Conservation (phyloP, 1,284 basidiomycete species). For the Coniferiporia sulphurascens region DNA sequence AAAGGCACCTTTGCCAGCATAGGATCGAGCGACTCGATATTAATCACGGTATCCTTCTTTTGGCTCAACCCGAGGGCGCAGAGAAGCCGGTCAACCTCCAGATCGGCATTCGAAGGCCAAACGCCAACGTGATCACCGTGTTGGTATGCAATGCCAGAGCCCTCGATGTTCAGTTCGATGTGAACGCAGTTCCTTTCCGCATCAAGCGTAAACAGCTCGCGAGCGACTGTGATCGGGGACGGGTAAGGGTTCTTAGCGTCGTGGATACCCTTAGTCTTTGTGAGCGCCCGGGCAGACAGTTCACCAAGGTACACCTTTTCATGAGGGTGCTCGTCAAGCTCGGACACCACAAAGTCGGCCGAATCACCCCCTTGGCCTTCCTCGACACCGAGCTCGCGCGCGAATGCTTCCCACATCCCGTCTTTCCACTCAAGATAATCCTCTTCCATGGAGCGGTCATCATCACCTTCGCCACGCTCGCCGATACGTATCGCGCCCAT, state of each 20-base stretch:
- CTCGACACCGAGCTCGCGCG: conserved; percentile 79
- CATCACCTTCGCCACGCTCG: conserved; percentile 92
- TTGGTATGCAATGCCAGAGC: conserved; percentile 96
- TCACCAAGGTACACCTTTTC: conserved; percentile 93
- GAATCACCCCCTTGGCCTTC: conserved; percentile 94
- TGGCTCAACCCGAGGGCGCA: conserved; percentile 79
- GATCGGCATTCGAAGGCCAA: conserved; percentile 93
- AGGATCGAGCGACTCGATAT: conserved; percentile 94
- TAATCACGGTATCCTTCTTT: conserved; percentile 78
- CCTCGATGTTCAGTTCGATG: conserved; percentile 91
- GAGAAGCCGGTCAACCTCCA: conserved; percentile 88
- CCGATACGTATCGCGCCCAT: conserved; percentile 89
- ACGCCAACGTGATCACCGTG: conserved; percentile 97
- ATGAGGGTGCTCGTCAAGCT: conserved; percentile 64
- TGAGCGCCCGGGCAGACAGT: conserved; percentile 85
- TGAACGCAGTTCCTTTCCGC: conserved; percentile 92
- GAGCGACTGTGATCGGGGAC: conserved; percentile 72
- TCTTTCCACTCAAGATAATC: conserved; percentile 99
- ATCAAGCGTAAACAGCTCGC: conserved; percentile 78
- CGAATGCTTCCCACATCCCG: conserved; percentile 89
- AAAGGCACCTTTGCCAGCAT: conserved; percentile 98
- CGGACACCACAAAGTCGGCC: conserved; percentile 91
- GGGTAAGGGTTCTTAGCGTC: conserved; percentile 97
- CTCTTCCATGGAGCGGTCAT: conserved; percentile 99
- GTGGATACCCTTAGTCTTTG: conserved; percentile 87